phyloP scores from a whole-genome alignment of 129 eudicot genomes.

The Arctium lappa region DNA sequence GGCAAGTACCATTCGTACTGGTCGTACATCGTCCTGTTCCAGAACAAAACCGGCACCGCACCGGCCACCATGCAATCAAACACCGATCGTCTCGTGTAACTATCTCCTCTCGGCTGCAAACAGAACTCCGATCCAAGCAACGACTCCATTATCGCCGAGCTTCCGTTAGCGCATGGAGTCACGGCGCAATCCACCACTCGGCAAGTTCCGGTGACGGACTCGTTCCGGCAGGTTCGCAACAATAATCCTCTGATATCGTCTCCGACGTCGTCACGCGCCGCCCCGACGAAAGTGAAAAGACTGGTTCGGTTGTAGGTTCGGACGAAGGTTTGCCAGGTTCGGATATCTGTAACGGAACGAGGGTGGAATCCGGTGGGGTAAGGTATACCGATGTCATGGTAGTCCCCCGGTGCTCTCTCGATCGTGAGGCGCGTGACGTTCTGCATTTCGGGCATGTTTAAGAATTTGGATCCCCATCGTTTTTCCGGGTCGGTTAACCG shows the following conservation, averaged over 20 bases:
- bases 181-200: conserved; percentile 65
- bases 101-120: conserved; percentile 90
- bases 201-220: conserved; percentile 40
- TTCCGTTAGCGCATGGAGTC: conserved; percentile 60
- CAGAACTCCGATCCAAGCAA: conserved; percentile 71
- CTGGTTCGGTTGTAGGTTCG: conserved; percentile 44
- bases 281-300: conserved; percentile 70
- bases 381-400: conserved; percentile 75
- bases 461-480: conserved; percentile 78
- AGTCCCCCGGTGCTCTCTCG: conserved; percentile 62
- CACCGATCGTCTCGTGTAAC: conserved; percentile 70
- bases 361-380: conserved; percentile 99
- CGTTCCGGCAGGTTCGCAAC: conserved; percentile 47
- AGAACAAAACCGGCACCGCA: conserved; percentile 85
- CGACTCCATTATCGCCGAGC: conserved; percentile 47
- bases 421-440: conserved; percentile 62
- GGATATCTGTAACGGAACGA: conserved; percentile 32
- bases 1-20: conserved; percentile 93
- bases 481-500: conserved; percentile 65
- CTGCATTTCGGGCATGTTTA: conserved; percentile 72
- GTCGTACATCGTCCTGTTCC: conserved; percentile 62
- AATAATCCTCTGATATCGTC: conserved; percentile 60
- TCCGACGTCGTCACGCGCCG: conserved; percentile 46
- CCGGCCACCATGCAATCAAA: conserved; percentile 97
- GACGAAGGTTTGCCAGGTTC: conserved; percentile 63